Conservation (phyloP, 2,329 filamentous ascomycete species). For the Trichoderma afroharzianum region DNA sequence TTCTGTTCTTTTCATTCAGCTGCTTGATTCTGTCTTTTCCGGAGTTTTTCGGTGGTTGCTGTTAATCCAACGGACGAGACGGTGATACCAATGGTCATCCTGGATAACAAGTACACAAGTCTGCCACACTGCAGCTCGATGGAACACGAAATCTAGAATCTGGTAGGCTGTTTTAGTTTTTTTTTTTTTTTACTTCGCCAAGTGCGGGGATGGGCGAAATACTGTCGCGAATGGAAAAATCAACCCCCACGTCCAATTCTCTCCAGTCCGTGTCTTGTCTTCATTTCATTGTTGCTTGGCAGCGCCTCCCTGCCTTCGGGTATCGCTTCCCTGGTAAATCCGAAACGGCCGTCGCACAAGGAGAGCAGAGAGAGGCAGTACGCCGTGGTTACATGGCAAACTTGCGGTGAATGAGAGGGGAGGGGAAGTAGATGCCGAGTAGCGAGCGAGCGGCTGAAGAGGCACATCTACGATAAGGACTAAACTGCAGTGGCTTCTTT, state of each 20-base stretch:
- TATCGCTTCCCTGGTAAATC: not conserved
- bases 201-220: not conserved
- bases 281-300: conserved; percentile 12
- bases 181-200: not conserved
- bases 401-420: conserved; percentile 11
- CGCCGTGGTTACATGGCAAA: conserved; percentile 13
- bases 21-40: not conserved
- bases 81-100: not conserved
- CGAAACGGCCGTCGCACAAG: not conserved
- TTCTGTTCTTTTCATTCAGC: no score
- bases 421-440: conserved; percentile 8
- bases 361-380: not conserved
- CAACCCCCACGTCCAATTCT: not conserved
- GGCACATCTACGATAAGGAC: not conserved
- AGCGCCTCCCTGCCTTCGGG: not conserved
- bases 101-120: not conserved
- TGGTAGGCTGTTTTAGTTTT: not conserved
- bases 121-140: not conserved
- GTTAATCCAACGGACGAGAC: not conserved
- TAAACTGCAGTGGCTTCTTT: not conserved
- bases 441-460: not conserved
- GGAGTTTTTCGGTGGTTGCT: not conserved
- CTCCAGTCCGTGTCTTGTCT: not conserved
- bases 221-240: not conserved
- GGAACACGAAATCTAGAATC: not conserved